A percentile compares a stretch with the other conserved stretches of the same genome.
Conservation (phyloP, 2,329 filamentous ascomycete species). For the Diplodia intermedia region DNA sequence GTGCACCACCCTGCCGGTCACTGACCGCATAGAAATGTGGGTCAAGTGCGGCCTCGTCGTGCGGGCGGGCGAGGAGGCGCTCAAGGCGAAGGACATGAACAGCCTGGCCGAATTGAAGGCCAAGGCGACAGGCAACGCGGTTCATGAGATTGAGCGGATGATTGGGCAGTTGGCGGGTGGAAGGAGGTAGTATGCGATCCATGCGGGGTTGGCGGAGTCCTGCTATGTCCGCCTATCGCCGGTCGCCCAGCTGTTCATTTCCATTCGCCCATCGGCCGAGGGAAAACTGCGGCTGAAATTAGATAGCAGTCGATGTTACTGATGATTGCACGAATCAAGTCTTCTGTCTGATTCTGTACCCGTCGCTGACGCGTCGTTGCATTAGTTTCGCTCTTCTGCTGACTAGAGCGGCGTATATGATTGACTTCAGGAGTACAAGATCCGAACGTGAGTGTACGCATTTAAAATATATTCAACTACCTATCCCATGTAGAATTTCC, state of each 20-base stretch:
- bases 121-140: slow-evolving; percentile 73
- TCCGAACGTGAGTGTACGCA: too few relatives aligned
- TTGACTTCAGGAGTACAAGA: too few relatives aligned
- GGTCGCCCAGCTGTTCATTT: background rate
- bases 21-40: slow-evolving; percentile 87
- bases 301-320: slow-evolving; percentile 1
- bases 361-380: background rate
- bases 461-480: too few relatives aligned
- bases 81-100: slow-evolving; percentile 78
- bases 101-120: slow-evolving; percentile 75
- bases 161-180: slow-evolving; percentile 57
- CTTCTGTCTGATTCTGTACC: background rate
- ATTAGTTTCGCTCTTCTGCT: too few relatives aligned
- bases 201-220: background rate
- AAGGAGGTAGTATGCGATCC: slow-evolving; percentile 8
- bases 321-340: slow-evolving; percentile 22
- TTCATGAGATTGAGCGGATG: slow-evolving; percentile 83
- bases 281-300: slow-evolving; percentile 19
- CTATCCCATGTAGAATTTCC: too few relatives aligned
- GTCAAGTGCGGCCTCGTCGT: slow-evolving; percentile 90
- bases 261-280: slow-evolving; percentile 7
- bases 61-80: slow-evolving; percentile 90
- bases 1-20: slow-evolving; percentile 72
- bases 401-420: too few relatives aligned
- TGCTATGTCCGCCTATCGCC: slow-evolving; percentile 22